phyloP scores from a whole-genome alignment of 2,329 filamentous ascomycete species.

The Fusarium subtropicale region DNA sequence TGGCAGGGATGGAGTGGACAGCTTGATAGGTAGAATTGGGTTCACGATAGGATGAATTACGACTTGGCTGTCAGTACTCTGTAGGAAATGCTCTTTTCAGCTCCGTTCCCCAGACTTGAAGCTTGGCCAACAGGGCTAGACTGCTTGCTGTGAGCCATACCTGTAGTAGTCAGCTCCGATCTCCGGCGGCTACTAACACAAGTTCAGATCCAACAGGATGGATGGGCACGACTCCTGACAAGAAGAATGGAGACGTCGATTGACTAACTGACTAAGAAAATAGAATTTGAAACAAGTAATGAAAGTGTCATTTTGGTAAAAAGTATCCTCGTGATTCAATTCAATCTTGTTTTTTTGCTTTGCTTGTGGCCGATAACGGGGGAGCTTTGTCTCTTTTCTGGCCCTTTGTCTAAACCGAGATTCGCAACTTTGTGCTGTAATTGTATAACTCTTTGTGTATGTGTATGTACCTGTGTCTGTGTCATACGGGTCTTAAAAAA shows the following conservation, averaged over 20 bases:
- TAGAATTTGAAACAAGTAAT: not conserved
- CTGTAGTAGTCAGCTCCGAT: slow-evolving; percentile 31
- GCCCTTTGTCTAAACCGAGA: not conserved
- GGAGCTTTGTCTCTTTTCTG: not conserved
- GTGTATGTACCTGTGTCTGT: not conserved
- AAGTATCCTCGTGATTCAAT: not conserved
- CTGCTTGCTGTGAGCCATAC: slow-evolving; percentile 34
- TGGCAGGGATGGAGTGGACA: not conserved
- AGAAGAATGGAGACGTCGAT: not conserved
- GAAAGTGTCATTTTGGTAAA: not conserved
- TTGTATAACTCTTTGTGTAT: slow-evolving; percentile 2
- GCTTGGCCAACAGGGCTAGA: slow-evolving; percentile 23
- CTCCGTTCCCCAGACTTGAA: slow-evolving; percentile 39
- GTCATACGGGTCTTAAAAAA: slow-evolving; percentile 3
- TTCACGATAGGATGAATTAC: slow-evolving; percentile 2
- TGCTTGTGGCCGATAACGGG: slow-evolving; percentile 1
- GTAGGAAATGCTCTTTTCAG: slow-evolving; percentile 5
- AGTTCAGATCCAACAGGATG: slow-evolving; percentile 1
- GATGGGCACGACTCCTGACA: not conserved
- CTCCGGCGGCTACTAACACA: slow-evolving; percentile 15
- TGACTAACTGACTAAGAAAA: not conserved
- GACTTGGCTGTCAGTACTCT: not conserved
- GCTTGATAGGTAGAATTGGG: not conserved
- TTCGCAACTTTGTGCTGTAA: slow-evolving; percentile 1
- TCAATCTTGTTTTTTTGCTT: not conserved